Conservation (phyloP, 1,284 basidiomycete species). For the Cutaneotrichosporon mucoides region DNA sequence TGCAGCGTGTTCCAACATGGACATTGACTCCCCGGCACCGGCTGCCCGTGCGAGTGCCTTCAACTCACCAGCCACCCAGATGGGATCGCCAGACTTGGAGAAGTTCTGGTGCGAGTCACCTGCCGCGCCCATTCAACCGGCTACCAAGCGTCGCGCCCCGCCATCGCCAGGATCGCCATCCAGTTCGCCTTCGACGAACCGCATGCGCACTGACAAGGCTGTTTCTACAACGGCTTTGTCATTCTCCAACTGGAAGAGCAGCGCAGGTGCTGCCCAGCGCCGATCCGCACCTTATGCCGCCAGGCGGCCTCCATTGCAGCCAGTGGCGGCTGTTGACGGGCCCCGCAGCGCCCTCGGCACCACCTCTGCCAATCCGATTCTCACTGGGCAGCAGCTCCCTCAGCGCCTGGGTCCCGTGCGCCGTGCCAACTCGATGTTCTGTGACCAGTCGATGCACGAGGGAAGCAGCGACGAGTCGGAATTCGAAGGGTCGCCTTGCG, state of each 20-base stretch:
- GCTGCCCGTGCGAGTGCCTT: constrained; percentile 9
- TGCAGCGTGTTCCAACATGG: constrained; percentile 26
- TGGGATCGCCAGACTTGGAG: constrained; percentile 41
- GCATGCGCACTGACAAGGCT: constrained; percentile 37
- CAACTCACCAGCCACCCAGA: constrained; percentile 22
- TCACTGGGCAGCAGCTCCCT: constrained; percentile 28
- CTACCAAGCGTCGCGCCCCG: constrained; percentile 32
- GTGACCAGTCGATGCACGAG: constrained; percentile 20
- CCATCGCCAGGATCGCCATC: constrained; percentile 43
- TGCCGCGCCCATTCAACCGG: constrained; percentile 25
- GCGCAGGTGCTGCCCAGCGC: constrained; percentile 20
- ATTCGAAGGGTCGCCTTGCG: constrained; percentile 37
- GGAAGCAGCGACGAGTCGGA: constrained; percentile 40
- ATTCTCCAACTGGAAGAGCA: constrained; percentile 18
- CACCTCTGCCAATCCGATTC: constrained; percentile 42
- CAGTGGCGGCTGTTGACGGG: constrained; percentile 16
- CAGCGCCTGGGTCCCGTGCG: constrained; percentile 30
- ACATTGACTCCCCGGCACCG: constrained; percentile 38
- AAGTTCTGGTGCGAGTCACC: constrained; percentile 47
- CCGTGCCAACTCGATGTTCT: constrained; percentile 44
- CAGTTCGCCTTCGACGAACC: constrained; percentile 43
- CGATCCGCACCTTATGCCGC: constrained; percentile 17
- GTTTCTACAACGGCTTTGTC: constrained; percentile 36
- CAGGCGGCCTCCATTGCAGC: constrained; percentile 31
- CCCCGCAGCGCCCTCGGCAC: constrained; percentile 19